Percentiles rank a stretch among this genome's conserved stretches.
Evolutionary conservation across 306 rosid genomes (phyloP).

Genomic region (Vigna hirtella): DNA sequence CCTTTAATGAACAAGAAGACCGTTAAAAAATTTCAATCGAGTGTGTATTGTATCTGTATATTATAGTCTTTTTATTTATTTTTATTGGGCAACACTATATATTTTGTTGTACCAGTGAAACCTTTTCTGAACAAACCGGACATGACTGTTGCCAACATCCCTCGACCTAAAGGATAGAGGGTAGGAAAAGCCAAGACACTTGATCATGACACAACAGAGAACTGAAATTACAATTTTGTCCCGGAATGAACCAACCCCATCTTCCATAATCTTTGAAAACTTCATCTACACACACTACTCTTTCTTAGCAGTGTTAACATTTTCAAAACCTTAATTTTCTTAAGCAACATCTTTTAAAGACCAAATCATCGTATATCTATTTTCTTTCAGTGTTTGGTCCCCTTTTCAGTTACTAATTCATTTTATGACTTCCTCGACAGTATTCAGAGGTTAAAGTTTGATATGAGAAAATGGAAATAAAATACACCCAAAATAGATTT

Average conservation of each 20-base stretch:
- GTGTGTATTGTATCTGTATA: no score
- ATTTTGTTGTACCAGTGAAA: not conserved
- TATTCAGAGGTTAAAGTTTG: not conserved
- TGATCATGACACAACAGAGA: no score
- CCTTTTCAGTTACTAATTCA: not conserved
- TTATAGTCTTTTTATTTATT: no score
- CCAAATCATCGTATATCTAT: not conserved
- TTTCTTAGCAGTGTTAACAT: not conserved
- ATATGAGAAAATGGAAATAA: not conserved
- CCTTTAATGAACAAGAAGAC: no score
- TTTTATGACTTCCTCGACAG: not conserved
- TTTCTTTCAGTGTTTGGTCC: not conserved
- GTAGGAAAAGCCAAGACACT: no score
- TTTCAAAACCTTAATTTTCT: not conserved
- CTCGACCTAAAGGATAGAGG: not conserved
- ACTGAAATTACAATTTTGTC: not conserved
- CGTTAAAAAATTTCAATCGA: no score
- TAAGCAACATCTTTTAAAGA: not conserved
- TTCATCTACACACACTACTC: no score
- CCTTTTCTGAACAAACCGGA: not conserved
- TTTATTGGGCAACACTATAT: not conserved
- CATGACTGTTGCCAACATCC: not conserved
- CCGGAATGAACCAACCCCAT: not conserved
- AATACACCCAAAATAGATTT: not conserved
- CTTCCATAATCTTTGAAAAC: no score